These are phyloP conservation scores for Xylariaceae sp. DNA, from an alignment of 2,329 filamentous ascomycete species.

Conservation along the genomic window DNA sequence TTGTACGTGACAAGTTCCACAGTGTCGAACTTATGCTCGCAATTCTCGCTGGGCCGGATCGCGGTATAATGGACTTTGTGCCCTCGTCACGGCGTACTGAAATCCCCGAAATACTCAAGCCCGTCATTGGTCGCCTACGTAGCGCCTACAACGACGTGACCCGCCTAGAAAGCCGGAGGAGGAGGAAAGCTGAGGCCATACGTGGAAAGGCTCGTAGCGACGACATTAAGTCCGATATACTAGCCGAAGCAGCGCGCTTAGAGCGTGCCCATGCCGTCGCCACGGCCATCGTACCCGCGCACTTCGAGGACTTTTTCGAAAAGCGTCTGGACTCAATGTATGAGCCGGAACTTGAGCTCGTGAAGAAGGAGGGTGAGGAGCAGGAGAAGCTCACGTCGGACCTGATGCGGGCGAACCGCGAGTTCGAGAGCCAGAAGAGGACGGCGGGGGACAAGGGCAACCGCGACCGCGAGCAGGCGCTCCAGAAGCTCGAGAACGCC, in stretches of 20 bases:
- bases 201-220: conserved; percentile 80
- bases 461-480: conserved; percentile 76
- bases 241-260: conserved; percentile 79
- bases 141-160: conserved; percentile 82
- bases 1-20: conserved; percentile 77
- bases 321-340: conserved; percentile 75
- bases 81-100: conserved; percentile 80
- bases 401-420: conserved; percentile 74
- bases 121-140: conserved; percentile 75
- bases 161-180: conserved; percentile 77
- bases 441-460: conserved; percentile 64
- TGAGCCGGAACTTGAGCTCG: conserved; percentile 72
- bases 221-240: conserved; percentile 83
- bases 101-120: conserved; percentile 79
- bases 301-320: conserved; percentile 92
- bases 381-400: conserved; percentile 73
- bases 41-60: conserved; percentile 77
- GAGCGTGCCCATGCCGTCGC: conserved; percentile 80
- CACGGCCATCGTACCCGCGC: conserved; percentile 80
- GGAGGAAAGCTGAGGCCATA: conserved; percentile 77
- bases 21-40: conserved; percentile 74
- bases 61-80: conserved; percentile 83
- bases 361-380: conserved; percentile 72
- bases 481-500: conserved; percentile 87
- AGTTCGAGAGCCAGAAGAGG: conserved; percentile 74